Conservation (phyloP, 2,329 filamentous ascomycete genomes). For the Pseudogymnoascus sp. region DNA sequence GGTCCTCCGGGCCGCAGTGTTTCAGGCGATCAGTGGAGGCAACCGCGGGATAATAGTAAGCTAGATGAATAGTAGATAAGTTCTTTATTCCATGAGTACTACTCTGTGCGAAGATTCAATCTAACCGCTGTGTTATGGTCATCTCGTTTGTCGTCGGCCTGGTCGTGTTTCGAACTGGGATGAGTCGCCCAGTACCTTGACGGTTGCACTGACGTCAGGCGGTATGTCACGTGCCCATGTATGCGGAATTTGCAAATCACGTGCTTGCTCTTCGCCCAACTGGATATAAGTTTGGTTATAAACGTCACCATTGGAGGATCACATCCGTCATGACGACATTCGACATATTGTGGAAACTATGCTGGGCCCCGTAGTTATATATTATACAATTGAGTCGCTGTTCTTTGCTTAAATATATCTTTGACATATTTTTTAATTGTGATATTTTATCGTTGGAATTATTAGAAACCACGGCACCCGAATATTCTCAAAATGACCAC, state of each 20-base stretch:
- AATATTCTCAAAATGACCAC: neutral
- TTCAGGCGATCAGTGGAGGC: slow-evolving; percentile 1
- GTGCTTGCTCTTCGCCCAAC: neutral
- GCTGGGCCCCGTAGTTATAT: neutral
- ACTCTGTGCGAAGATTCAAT: neutral
- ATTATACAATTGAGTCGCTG: neutral
- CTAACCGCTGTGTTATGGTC: neutral
- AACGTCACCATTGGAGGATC: neutral
- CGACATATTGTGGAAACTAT: neutral
- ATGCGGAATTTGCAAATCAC: neutral
- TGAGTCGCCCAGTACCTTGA: slow-evolving; percentile 7
- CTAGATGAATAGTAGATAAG: neutral
- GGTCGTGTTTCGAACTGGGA: neutral
- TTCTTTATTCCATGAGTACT: neutral
- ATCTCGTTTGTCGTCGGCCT: neutral
- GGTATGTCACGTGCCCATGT: neutral
- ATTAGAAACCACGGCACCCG: neutral
- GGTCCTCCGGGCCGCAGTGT: neutral
- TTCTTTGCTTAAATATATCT: neutral
- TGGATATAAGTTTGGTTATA: neutral
- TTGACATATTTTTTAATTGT: neutral
- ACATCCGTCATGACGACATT: neutral
- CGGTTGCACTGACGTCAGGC: slow-evolving; percentile 8
- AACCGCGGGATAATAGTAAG: neutral
- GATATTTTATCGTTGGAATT: neutral